Evolutionary conservation across 1,284 basidiomycete species (phyloP).

Genomic region (Rhizoctonia solani): DNA sequence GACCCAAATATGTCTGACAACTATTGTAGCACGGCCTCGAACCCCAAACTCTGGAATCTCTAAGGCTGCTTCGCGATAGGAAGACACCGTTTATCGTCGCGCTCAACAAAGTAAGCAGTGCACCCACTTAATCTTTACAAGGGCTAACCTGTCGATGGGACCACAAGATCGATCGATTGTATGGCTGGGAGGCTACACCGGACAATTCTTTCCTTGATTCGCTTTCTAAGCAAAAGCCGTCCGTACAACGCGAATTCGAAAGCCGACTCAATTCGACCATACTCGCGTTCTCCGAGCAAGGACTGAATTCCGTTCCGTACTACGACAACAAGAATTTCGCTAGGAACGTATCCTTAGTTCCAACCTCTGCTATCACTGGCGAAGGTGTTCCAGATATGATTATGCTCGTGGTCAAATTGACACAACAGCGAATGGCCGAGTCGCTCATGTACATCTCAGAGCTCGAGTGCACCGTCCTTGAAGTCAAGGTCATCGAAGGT

Average conservation of each 20-base stretch:
- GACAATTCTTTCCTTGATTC: slow-evolving; percentile 93
- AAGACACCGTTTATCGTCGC: slow-evolving; percentile 99
- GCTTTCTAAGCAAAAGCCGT: slow-evolving; percentile 78
- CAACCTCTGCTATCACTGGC: slow-evolving; percentile 96
- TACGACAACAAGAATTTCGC: slow-evolving; percentile 98
- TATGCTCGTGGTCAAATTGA: slow-evolving; percentile 95
- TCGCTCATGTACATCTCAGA: slow-evolving; percentile 98
- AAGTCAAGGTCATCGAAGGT: slow-evolving; percentile 99
- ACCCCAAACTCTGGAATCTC: slow-evolving; percentile 95
- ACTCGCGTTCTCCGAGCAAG: slow-evolving; percentile 95
- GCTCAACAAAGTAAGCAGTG: slow-evolving; percentile 79
- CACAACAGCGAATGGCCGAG: slow-evolving; percentile 98
- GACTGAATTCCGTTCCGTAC: slow-evolving; percentile 93
- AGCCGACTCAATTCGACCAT: slow-evolving; percentile 86
- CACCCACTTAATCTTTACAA: background rate
- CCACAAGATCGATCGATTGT: slow-evolving; percentile 90
- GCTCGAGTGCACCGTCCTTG: slow-evolving; percentile 98
- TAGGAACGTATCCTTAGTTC: slow-evolving; percentile 93
- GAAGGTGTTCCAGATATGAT: slow-evolving; percentile 99
- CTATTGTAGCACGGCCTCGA: slow-evolving; percentile 85
- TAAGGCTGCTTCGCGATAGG: slow-evolving; percentile 88
- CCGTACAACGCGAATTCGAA: slow-evolving; percentile 92
- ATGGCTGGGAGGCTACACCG: slow-evolving; percentile 91
- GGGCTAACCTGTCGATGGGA: slow-evolving; percentile 36
- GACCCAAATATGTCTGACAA: slow-evolving; percentile 28